phyloP scores from a whole-genome alignment of 2,329 filamentous ascomycete species.

The Colletotrichum karsti region DNA sequence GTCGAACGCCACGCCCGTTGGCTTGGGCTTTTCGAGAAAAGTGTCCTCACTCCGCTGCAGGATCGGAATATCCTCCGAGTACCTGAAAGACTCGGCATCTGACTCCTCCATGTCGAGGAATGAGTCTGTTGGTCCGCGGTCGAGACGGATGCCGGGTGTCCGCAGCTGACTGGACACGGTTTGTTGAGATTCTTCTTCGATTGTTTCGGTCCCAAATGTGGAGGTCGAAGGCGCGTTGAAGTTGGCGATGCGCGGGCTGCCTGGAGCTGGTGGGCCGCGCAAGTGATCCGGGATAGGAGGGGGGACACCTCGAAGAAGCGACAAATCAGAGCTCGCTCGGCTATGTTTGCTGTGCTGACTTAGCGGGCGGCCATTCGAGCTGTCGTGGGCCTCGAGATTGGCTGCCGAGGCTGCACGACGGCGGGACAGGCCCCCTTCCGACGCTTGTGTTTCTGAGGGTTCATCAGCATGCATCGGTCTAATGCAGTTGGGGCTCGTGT shows the following conservation, averaged over 20 bases:
- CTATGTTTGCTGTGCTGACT: slow-evolving; percentile 73
- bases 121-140: slow-evolving; percentile 57
- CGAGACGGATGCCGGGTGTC: slow-evolving; percentile 61
- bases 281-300: slow-evolving; percentile 53
- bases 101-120: slow-evolving; percentile 77
- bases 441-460: slow-evolving; percentile 24
- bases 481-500: not conserved
- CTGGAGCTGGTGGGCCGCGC: slow-evolving; percentile 32
- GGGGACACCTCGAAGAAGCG: slow-evolving; percentile 63
- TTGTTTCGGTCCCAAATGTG: slow-evolving; percentile 48
- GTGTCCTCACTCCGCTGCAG: slow-evolving; percentile 73
- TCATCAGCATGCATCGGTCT: slow-evolving; percentile 19
- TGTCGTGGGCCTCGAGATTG: slow-evolving; percentile 66
- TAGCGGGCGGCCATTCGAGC: slow-evolving; percentile 58
- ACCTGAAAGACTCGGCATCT: slow-evolving; percentile 70
- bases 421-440: slow-evolving; percentile 53
- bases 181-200: slow-evolving; percentile 43
- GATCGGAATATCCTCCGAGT: slow-evolving; percentile 74
- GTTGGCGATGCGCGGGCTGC: slow-evolving; percentile 57
- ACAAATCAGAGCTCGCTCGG: slow-evolving; percentile 77
- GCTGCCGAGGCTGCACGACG: slow-evolving; percentile 69
- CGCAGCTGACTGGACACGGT: slow-evolving; percentile 59
- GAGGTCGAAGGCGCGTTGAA: slow-evolving; percentile 40
- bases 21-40: slow-evolving; percentile 62
- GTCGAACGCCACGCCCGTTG: slow-evolving; percentile 66